phyloP scores from a whole-genome alignment of 2,329 filamentous ascomycete genomes.

The Lomentospora prolificans region DNA sequence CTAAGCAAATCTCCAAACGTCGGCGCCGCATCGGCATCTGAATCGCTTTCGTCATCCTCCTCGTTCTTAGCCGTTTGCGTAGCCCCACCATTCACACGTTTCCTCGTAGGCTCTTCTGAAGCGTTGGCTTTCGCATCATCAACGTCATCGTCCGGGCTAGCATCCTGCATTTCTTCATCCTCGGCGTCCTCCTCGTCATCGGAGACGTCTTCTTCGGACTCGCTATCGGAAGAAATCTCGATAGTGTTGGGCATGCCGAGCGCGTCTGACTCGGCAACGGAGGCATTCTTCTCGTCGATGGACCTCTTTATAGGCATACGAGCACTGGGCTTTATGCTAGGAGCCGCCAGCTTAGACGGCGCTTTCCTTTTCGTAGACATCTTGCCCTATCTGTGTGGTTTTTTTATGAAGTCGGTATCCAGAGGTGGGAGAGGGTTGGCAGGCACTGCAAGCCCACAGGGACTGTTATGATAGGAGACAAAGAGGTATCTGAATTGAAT shows the following conservation, averaged over 20 bases:
- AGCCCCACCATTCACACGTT: constrained; percentile 9
- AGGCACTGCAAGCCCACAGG: not conserved
- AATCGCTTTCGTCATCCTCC: constrained; percentile 22
- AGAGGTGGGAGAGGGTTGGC: not conserved
- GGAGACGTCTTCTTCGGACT: constrained; percentile 35
- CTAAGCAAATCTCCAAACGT: constrained; percentile 83
- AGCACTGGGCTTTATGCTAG: constrained; percentile 42
- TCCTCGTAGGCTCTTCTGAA: constrained; percentile 17
- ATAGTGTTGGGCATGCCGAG: constrained; percentile 30
- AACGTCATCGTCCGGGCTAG: not conserved
- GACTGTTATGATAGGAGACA: not conserved
- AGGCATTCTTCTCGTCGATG: constrained; percentile 49
- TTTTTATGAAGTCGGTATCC: not conserved
- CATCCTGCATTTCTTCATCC: not conserved
- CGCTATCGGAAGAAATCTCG: constrained; percentile 48
- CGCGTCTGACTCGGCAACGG: constrained; percentile 31
- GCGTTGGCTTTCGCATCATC: not conserved
- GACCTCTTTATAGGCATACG: constrained; percentile 38
- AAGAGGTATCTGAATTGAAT: not conserved
- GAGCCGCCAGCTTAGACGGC: constrained; percentile 45
- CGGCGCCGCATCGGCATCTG: constrained; percentile 44
- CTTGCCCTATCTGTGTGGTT: not conserved
- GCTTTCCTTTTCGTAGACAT: constrained; percentile 56
- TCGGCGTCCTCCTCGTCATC: constrained; percentile 31
- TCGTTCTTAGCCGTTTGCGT: constrained; percentile 21